Percentiles rank a stretch among this genome's conserved stretches.
Evolutionary conservation across 1,284 basidiomycete genomes (phyloP).

Genomic region (Irpex sp.): DNA sequence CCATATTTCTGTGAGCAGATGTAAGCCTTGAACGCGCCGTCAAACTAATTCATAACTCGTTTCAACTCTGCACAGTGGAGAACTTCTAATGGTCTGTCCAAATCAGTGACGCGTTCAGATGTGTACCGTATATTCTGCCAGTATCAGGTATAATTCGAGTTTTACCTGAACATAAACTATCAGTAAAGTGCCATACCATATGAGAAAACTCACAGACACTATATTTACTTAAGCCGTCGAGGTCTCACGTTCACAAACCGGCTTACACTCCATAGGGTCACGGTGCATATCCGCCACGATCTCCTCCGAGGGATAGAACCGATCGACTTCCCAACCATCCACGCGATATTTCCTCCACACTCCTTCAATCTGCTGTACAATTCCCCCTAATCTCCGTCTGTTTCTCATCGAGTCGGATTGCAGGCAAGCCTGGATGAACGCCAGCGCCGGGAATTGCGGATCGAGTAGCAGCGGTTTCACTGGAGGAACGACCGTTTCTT

Average conservation of each 20-base stretch:
- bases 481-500: not conserved
- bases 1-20: no score
- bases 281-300: not conserved
- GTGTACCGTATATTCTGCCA: no score
- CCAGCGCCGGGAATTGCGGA: slow-evolving; percentile 5
- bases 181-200: no score
- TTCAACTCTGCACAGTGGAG: no score
- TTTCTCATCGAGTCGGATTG: slow-evolving; percentile 11
- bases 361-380: slow-evolving; percentile 3
- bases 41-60: no score
- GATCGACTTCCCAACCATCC: slow-evolving; percentile 8
- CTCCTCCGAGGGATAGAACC: slow-evolving; percentile 9
- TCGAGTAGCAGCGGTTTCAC: slow-evolving; percentile 5
- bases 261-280: not conserved
- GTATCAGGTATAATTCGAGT: no score
- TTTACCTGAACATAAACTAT: no score
- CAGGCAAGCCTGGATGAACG: slow-evolving; percentile 9
- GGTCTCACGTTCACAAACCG: not conserved
- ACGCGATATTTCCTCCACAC: slow-evolving; percentile 7
- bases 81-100: no score
- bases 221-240: no score
- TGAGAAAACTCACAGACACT: no score
- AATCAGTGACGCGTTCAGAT: no score
- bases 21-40: no score
- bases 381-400: slow-evolving; percentile 7